These are phyloP conservation scores for Sporothrix pallida DNA, from an alignment of 2,329 filamentous ascomycete species.

Conservation along the genomic window DNA sequence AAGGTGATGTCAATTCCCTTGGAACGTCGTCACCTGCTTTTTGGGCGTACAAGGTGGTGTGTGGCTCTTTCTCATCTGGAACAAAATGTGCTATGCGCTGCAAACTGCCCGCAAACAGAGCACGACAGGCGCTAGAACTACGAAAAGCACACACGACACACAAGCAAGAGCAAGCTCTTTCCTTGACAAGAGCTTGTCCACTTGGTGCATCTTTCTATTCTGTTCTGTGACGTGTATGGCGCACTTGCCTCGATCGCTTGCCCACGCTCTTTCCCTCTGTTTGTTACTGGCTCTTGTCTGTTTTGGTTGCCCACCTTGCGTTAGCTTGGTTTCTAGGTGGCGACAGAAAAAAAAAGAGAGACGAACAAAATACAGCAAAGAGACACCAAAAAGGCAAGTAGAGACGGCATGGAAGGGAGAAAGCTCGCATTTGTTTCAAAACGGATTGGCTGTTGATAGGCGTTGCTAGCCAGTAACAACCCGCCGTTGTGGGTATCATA, in stretches of 20 bases:
- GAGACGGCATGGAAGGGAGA: neutral
- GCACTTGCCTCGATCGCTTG: neutral
- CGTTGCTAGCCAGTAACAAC: slow-evolving; percentile 23
- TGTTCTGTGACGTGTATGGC: slow-evolving; percentile 24
- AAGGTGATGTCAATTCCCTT: slow-evolving; percentile 30
- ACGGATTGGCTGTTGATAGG: slow-evolving; percentile 26
- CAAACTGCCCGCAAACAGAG: neutral
- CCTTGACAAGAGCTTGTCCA: slow-evolving; percentile 1
- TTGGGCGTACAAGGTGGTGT: neutral
- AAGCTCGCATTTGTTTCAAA: slow-evolving; percentile 22
- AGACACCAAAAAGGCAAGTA: neutral
- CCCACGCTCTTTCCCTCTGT: slow-evolving; percentile 7
- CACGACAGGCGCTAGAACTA: neutral
- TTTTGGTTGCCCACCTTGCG: slow-evolving; percentile 23
- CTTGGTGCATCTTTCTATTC: slow-evolving; percentile 14
- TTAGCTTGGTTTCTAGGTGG: slow-evolving; percentile 28
- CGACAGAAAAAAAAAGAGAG: slow-evolving; percentile 13
- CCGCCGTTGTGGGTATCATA: slow-evolving; percentile 15
- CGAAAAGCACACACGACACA: neutral
- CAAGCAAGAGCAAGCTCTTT: neutral
- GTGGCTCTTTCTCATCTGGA: slow-evolving; percentile 9
- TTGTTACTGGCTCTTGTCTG: slow-evolving; percentile 7
- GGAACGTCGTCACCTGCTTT: slow-evolving; percentile 28
- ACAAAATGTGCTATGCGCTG: neutral
- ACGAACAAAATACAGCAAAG: neutral